Conservation (phyloP, 108 stramenopile genomes). For the Schizochytrium sp. region DNA sequence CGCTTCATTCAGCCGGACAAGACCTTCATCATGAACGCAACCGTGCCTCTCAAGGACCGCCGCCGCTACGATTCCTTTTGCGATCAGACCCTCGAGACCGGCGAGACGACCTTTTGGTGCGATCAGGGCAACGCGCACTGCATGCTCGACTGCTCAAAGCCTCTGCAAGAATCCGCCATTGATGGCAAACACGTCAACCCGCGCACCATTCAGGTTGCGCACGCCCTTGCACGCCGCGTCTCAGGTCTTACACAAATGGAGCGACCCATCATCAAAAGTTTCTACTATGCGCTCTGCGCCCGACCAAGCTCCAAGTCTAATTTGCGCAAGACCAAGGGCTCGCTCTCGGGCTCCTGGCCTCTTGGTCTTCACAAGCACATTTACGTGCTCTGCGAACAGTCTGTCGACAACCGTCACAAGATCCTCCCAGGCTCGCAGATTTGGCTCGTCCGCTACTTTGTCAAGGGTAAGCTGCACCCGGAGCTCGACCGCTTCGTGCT, state of each 20-base stretch:
- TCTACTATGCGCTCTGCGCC: neutral
- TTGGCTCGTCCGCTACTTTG: constrained; percentile 15
- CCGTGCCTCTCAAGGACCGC: neutral
- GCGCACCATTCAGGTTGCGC: constrained; percentile 3
- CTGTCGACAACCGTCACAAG: neutral
- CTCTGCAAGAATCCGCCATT: neutral
- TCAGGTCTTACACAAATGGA: neutral
- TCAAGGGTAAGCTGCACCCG: constrained; percentile 2
- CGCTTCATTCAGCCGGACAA: neutral
- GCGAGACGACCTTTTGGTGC: neutral
- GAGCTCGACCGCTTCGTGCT: neutral
- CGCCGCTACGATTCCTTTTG: too few relatives aligned
- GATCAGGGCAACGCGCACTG: neutral
- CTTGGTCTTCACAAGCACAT: constrained; percentile 15
- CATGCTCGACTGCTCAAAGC: neutral
- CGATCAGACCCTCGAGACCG: neutral
- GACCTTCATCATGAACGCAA: neutral
- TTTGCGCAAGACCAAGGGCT: neutral
- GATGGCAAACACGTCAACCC: neutral
- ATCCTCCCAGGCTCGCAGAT: neutral
- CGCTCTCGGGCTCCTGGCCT: neutral
- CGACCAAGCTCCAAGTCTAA: neutral
- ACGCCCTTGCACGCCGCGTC: neutral
- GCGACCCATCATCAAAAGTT: neutral
- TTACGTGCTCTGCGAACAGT: constrained; percentile 2